phyloP scores from a whole-genome alignment of 805 yeast species.

The Candida coleopterorum region DNA sequence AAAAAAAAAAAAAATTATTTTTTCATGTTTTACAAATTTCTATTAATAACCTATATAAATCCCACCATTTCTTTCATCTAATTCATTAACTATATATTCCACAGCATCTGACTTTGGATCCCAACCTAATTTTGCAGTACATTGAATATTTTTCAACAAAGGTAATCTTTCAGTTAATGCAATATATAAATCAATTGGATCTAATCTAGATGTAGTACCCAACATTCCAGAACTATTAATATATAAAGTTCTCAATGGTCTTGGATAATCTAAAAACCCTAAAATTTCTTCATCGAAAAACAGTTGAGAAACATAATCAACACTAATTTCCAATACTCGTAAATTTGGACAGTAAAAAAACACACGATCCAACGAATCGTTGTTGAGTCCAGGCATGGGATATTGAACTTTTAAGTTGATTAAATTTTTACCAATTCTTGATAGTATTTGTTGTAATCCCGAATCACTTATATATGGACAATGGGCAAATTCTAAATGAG shows the following conservation, averaged over 20 bases:
- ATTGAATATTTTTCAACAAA: slow-evolving; percentile 52
- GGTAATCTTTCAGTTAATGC: slow-evolving; percentile 83
- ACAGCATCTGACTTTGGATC: slow-evolving; percentile 44
- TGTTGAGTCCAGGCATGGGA: slow-evolving; percentile 80
- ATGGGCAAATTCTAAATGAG: slow-evolving; percentile 72
- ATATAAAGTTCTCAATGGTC: slow-evolving; percentile 58
- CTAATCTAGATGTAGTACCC: slow-evolving; percentile 77
- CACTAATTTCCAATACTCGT: slow-evolving; percentile 57
- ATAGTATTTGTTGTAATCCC: slow-evolving; percentile 58
- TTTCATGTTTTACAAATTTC: not conserved
- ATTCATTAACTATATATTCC: slow-evolving; percentile 51
- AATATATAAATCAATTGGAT: slow-evolving; percentile 83
- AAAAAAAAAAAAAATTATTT: too few species aligned
- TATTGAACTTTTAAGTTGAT: slow-evolving; percentile 64
- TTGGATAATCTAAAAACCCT: slow-evolving; percentile 16
- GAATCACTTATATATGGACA: slow-evolving; percentile 74
- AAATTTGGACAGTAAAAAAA: slow-evolving; percentile 77
- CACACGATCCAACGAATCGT: slow-evolving; percentile 66
- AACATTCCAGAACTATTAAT: slow-evolving; percentile 82
- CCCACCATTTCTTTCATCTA: slow-evolving; percentile 79
- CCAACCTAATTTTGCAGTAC: slow-evolving; percentile 86
- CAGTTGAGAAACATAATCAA: slow-evolving; percentile 63
- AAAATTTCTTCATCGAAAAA: slow-evolving; percentile 34
- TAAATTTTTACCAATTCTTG: slow-evolving; percentile 62
- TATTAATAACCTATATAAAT: slow-evolving; percentile 44